Percentiles rank a stretch among this genome's conserved stretches.
phyloP scores from a whole-genome alignment of 495 filamentous ascomycete species.

The Talaromyces proteolyticus region DNA sequence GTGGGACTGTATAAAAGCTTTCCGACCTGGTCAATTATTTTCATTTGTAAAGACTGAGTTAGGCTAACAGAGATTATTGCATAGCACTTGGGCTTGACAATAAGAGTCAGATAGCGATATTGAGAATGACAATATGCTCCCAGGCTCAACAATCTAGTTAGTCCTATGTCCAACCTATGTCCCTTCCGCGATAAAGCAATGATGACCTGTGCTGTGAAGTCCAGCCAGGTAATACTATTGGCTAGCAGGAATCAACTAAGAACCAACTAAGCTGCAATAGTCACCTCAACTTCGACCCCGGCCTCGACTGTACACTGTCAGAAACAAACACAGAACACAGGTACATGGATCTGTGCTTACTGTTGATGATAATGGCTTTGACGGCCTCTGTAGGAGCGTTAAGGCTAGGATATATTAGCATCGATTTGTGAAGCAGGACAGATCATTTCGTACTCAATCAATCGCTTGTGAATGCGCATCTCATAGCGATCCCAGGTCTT shows the following conservation, averaged over 20 bases:
- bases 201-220: background rate
- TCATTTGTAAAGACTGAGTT: background rate
- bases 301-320: slow-evolving; percentile 52
- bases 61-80: background rate
- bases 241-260: background rate
- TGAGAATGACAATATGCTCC: no score
- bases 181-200: background rate
- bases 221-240: background rate
- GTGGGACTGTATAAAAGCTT: no score
- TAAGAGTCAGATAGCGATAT: no score
- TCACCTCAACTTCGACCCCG: slow-evolving; percentile 89
- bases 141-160: background rate
- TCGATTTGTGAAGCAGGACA: background rate
- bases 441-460: slow-evolving; percentile 46
- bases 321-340: background rate
- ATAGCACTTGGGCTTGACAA: no score
- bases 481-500: slow-evolving; percentile 89
- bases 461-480: slow-evolving; percentile 86
- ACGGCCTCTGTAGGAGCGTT: slow-evolving; percentile 82
- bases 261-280: slow-evolving; percentile 50
- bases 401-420: slow-evolving; percentile 23
- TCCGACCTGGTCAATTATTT: background rate
- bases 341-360: background rate
- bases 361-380: slow-evolving; percentile 94
- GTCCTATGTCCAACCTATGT: background rate